A percentile compares a stretch with the other conserved stretches of the same genome.
Evolutionary conservation across 768 basidiomycete species (phyloP).

Genomic region (Mycena galericulata): DNA sequence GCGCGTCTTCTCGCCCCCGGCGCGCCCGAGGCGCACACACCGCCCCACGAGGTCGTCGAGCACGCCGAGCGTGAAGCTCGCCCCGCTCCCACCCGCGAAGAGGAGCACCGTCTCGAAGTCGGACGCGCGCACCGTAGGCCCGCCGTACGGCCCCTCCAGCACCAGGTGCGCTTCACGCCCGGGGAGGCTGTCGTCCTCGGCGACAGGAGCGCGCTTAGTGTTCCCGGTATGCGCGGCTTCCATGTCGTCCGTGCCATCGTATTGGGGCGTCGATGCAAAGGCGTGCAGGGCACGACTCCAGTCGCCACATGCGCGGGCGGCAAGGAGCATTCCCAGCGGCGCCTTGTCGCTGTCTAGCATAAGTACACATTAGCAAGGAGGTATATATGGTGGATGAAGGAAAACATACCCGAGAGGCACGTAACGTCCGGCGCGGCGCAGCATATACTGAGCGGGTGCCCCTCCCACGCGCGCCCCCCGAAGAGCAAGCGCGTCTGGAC

Average conservation of each 20-base stretch:
- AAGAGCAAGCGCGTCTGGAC: no score
- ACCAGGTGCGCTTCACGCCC: conserved; percentile 68
- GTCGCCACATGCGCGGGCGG: conserved; percentile 64
- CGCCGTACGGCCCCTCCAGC: conserved; percentile 91
- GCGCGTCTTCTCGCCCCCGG: conserved; percentile 65
- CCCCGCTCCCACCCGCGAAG: conserved; percentile 87
- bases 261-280: conserved; percentile 15
- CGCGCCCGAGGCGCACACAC: conserved; percentile 60
- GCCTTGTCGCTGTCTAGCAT: no score
- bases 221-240: conserved; percentile 39
- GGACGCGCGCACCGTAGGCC: conserved; percentile 77
- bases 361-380: no score
- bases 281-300: conserved; percentile 66
- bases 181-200: not conserved
- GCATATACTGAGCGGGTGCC: conserved; percentile 70
- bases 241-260: conserved; percentile 9
- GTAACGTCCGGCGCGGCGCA: conserved; percentile 1
- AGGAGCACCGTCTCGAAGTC: conserved; percentile 79
- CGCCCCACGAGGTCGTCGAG: conserved; percentile 86
- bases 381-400: no score
- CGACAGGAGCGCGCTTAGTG: not conserved
- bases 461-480: no score
- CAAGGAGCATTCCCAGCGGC: conserved; percentile 60
- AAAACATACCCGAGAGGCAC: no score
- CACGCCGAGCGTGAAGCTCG: conserved; percentile 84